phyloP scores from a whole-genome alignment of 2,329 filamentous ascomycete genomes.

The Endocalyx cinctus region DNA sequence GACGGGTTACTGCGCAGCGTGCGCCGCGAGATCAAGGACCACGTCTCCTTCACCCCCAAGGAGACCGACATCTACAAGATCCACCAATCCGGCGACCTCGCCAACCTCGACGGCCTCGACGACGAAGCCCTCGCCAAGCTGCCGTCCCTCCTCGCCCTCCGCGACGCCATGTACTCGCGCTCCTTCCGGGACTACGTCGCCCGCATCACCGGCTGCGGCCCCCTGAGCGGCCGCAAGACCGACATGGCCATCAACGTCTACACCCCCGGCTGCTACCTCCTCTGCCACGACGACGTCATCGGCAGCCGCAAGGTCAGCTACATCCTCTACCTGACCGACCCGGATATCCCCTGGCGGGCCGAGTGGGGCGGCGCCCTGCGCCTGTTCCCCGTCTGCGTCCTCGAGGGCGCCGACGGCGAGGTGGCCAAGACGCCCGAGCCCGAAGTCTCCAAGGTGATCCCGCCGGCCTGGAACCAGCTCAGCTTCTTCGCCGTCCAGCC shows the following conservation, averaged over 20 bases:
- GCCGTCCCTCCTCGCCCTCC: constrained; percentile 84
- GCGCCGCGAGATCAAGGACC: constrained; percentile 80
- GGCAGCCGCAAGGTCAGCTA: constrained; percentile 95
- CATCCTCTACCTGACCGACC: constrained; percentile 92
- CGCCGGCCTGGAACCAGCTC: constrained; percentile 94
- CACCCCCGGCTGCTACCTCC: constrained; percentile 87
- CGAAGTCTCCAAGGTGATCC: constrained; percentile 76
- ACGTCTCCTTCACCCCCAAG: constrained; percentile 94
- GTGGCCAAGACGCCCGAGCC: constrained; percentile 76
- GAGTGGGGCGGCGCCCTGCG: constrained; percentile 92
- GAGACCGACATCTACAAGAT: constrained; percentile 99
- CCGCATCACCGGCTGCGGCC: constrained; percentile 77
- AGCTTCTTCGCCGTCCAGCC: constrained; percentile 98
- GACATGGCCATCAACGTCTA: constrained; percentile 99
- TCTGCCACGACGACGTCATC: constrained; percentile 98
- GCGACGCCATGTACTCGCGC: constrained; percentile 89
- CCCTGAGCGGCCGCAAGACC: constrained; percentile 87
- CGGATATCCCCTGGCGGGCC: constrained; percentile 82
- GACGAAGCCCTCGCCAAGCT: constrained; percentile 79
- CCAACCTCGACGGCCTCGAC: constrained; percentile 91
- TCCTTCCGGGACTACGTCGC: constrained; percentile 87
- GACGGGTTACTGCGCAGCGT: constrained; percentile 79
- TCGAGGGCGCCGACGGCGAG: constrained; percentile 64
- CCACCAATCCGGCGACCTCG: constrained; percentile 94
- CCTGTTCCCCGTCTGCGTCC: constrained; percentile 69